Conservation (phyloP, 192 early-diverging fungal species). For the Radiomyces spectabilis region DNA sequence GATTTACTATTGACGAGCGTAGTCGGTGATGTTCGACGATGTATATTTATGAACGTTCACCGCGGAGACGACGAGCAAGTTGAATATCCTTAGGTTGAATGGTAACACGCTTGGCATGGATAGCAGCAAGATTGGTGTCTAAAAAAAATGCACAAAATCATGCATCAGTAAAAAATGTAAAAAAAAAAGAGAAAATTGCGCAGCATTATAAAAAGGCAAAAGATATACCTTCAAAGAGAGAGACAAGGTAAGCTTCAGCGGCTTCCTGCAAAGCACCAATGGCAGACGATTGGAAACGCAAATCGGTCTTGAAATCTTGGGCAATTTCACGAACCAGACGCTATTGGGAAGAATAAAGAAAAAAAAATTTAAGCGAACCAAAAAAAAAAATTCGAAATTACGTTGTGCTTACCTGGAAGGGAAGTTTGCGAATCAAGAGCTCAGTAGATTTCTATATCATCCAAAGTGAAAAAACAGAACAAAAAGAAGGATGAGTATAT, state of each 20-base stretch:
- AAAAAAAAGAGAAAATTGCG: neutral
- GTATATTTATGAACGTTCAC: conserved; percentile 79
- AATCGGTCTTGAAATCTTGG: conserved; percentile 99
- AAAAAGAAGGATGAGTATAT: too few species aligned
- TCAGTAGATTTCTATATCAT: too few species aligned
- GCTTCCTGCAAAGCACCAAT: conserved; percentile 99
- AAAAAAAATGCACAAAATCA: conserved; percentile 43
- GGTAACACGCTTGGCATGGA: conserved; percentile 99
- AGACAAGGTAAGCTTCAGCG: conserved; percentile 88
- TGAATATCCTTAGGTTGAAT: conserved; percentile 99
- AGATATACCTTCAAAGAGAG: conserved; percentile 43
- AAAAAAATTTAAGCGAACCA: neutral
- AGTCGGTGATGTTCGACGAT: too few species aligned
- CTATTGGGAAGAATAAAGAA: conserved; percentile 4
- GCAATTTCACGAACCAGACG: conserved; percentile 99
- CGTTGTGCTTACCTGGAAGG: neutral
- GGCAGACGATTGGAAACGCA: conserved; percentile 98
- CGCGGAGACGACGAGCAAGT: conserved; percentile 93
- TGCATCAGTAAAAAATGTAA: neutral
- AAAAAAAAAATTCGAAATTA: neutral
- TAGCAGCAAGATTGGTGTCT: conserved; percentile 97
- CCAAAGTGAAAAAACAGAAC: too few species aligned
- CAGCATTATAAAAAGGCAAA: too few species aligned
- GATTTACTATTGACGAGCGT: too few species aligned
- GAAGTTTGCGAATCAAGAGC: too few species aligned